phyloP scores from a whole-genome alignment of 768 basidiomycete species.

The Termitomyces sp. region DNA sequence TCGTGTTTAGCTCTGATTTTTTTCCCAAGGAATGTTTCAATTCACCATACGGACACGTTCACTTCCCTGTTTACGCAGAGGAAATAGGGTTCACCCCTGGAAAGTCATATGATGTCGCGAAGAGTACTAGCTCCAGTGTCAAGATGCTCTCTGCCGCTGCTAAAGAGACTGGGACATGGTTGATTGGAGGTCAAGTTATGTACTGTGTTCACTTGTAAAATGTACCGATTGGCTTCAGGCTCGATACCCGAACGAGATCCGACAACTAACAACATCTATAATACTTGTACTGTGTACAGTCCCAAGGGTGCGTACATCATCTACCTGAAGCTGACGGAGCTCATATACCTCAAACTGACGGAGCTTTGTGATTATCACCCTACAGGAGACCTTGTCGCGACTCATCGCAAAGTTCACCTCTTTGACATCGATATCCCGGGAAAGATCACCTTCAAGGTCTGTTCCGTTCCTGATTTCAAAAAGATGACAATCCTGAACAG shows the following conservation, averaged over 20 bases:
- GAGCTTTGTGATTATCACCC: neutral
- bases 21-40: slow-evolving; percentile 76
- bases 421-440: slow-evolving; percentile 98
- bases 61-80: slow-evolving; percentile 85
- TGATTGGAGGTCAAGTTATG: slow-evolving; percentile 75
- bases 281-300: slow-evolving; percentile 89
- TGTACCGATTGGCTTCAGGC: slow-evolving; percentile 39
- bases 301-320: slow-evolving; percentile 48
- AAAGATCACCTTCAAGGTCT: slow-evolving; percentile 83
- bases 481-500: slow-evolving; percentile 1
- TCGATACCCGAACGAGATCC: slow-evolving; percentile 86
- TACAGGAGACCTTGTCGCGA: slow-evolving; percentile 76
- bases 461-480: neutral
- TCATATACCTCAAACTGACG: neutral
- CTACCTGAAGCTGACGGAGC: neutral
- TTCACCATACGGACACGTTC: slow-evolving; percentile 72
- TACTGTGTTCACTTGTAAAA: neutral
- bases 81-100: slow-evolving; percentile 59
- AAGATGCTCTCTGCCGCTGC: slow-evolving; percentile 78
- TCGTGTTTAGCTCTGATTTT: slow-evolving; percentile 4
- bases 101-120: slow-evolving; percentile 47
- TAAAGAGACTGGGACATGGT: slow-evolving; percentile 73
- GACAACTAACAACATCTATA: slow-evolving; percentile 68
- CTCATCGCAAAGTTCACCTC: slow-evolving; percentile 91
- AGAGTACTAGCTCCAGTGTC: slow-evolving; percentile 68